Evolutionary conservation across 495 filamentous ascomycete species (phyloP), one percentile per base, ranked within the genome.

Genomic region (Xylaria acuta): DNA sequence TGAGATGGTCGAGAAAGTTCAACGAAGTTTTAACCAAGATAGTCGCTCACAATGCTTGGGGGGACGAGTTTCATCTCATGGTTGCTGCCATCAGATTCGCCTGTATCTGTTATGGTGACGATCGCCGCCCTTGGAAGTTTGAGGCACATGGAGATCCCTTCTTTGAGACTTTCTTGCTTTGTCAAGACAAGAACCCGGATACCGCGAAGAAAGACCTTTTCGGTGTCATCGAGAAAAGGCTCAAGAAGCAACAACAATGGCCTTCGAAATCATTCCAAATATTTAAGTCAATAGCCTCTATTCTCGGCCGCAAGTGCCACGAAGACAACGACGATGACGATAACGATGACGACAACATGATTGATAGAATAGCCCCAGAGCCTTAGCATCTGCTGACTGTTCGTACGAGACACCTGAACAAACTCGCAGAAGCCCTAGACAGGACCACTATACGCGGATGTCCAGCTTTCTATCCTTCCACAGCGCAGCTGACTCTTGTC

Each of bases 211-310:
- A 11, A 40, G 32, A 40, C 5, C 27, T 62, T 22, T 5, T 62
- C 32, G 58, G 40, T 20, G 30, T 18, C 20, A 9, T 62, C 7
- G 18, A n/a, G 34, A 11, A 25, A 22, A 38, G 32, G 18, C 58
- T 62, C 8, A 22, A 36, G 20, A 11, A 11, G 3, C 30, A 12
- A 40, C 5, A 3, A 38, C 14, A 62, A 7, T 62, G 12, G 20
- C 58, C 58, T 62, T 62, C 58, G 58, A 62, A 3, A 12, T 8
- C 16, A 12, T 62, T 62, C 0, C 3, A 7, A 3, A 34, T 62
- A 11, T 62, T 62, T 7, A 3, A 62, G 30, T 62, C 58, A 12
- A 62, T 62, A n/a, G 58, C 27, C n/a, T n/a, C n/a, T n/a, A n/a
- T n/a, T n/a, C n/a, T n/a, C n/a, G n/a, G n/a, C n/a, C n/a, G n/a